A percentile compares a stretch with the other conserved stretches of the same genome.
Evolutionary conservation across 257 asterid species (phyloP).

Genomic region (Nicotiana paniculata): DNA sequence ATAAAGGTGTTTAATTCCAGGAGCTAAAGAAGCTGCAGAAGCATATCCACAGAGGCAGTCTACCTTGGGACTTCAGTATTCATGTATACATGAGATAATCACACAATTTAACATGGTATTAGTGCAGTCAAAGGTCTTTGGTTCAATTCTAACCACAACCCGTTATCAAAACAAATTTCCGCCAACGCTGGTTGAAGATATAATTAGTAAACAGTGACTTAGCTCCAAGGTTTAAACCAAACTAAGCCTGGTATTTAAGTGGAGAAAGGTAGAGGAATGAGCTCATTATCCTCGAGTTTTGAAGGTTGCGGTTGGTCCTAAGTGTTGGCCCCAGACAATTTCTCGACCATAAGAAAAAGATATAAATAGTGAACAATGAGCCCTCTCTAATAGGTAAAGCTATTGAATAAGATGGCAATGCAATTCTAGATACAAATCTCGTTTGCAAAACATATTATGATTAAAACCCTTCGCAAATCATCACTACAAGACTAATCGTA

Average conservation of each 20-base stretch:
- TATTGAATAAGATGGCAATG: background rate
- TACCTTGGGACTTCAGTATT: background rate
- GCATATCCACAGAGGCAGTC: background rate
- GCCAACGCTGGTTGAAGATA: background rate
- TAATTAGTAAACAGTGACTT: background rate
- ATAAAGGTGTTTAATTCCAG: background rate
- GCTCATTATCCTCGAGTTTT: too few relatives aligned
- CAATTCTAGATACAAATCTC: background rate
- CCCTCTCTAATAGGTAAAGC: background rate
- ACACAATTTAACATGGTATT: background rate
- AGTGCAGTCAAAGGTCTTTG: background rate
- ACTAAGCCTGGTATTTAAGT: too few relatives aligned
- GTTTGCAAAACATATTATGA: background rate
- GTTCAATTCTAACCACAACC: background rate
- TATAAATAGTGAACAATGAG: background rate
- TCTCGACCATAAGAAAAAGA: background rate
- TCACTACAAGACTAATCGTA: background rate
- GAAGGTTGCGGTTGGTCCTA: too few relatives aligned
- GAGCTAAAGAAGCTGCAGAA: background rate
- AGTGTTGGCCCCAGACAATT: too few relatives aligned
- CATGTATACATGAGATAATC: background rate
- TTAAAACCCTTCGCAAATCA: background rate
- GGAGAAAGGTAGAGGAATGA: too few relatives aligned
- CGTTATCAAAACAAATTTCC: too few relatives aligned
- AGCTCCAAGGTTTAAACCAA: too few relatives aligned